A percentile compares a stretch with the other conserved stretches of the same genome.
These are phyloP conservation scores for Rubia tinctorum DNA, from an alignment of 305 asterid species.

Conservation along the genomic window DNA sequence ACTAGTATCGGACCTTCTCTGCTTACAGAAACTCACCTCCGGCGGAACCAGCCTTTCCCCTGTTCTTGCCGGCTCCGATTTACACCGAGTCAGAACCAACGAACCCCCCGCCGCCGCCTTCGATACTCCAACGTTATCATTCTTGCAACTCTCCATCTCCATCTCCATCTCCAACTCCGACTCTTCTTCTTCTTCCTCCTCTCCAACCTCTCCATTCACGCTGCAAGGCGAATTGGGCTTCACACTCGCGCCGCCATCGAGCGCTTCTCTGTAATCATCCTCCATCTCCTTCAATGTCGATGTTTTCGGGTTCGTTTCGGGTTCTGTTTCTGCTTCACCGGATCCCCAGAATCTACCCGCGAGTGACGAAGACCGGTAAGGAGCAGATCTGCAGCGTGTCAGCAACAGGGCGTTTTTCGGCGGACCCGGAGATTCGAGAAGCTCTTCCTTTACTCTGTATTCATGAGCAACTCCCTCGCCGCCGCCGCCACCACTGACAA, in stretches of 20 bases:
- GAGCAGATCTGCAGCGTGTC: conserved; percentile 95
- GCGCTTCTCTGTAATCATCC: neutral
- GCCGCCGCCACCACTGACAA: conserved; percentile 18
- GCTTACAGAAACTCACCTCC: conserved; percentile 34
- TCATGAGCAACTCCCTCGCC: conserved; percentile 12
- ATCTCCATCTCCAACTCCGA: conserved; percentile 21
- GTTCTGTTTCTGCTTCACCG: conserved; percentile 21
- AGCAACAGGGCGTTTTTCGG: conserved; percentile 59
- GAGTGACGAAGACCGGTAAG: conserved; percentile 81
- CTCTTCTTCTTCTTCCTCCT: conserved; percentile 23
- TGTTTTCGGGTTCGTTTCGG: neutral
- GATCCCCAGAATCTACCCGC: conserved; percentile 67
- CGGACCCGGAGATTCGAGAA: conserved; percentile 35
- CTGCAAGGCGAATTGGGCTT: conserved; percentile 10
- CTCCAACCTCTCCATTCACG: conserved; percentile 15
- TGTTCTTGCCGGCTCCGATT: conserved; percentile 78
- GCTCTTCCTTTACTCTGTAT: conserved; percentile 24
- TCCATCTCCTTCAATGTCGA: conserved; percentile 1
- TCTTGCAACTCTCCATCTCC: too few relatives aligned
- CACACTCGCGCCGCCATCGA: conserved; percentile 9
- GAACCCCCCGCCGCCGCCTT: too few relatives aligned
- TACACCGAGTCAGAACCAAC: conserved; percentile 68
- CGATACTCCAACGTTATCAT: conserved; percentile 20
- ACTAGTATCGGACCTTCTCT: conserved; percentile 37
- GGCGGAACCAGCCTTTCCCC: conserved; percentile 49